Evolutionary conservation across 495 filamentous ascomycete genomes (phyloP), one percentile per base, ranked within the genome.

Genomic region (Achaetomiella virescens): DNA sequence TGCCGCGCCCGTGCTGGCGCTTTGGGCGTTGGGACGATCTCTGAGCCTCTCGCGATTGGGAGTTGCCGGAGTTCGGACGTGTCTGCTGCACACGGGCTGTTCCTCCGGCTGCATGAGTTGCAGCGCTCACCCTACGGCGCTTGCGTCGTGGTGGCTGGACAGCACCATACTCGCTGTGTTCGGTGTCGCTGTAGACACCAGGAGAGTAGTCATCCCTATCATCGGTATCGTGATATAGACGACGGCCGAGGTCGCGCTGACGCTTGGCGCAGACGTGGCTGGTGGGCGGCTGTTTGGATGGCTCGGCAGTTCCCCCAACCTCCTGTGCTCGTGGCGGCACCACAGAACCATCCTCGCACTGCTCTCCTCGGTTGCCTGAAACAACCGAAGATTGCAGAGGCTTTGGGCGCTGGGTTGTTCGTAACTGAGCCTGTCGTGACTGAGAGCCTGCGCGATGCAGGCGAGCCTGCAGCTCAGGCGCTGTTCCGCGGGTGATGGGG

Each of bases 141-240:
- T 57, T 57, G 38, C 47, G 38, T 22, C 33, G 46, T 12, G 36
- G 46, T 29, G 46, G 55, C 55, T 10, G 47, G 55, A 51, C 11
- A 48, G 12, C 27, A 25, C 41, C 31, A 52, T 57, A 24, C 47
- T 57, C 21, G 55, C 55, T 31, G 15, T 57, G 55, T 36, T 50
- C 48, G 17, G 47, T 25, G 47, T 52, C 44, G 27, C 44, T 46
- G 24, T 18, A 46, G 6, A 44, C 45, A 43, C 54, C 22, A 36
- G 54, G 54, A 56, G 4, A 43, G 54, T 51, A 50, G 54, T 57
- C 47, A 25, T 57, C 48, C 46, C n/a, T 11, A 45, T 51, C 48
- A 50, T 57, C 55, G 38, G 46, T 46, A 57, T 52, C 20, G 48
- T 15, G 29, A 54, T 48, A 44, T 54, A 43, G 56, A 59, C 44